Conservation (phyloP, 441 rosid species). For the Gossypium schwendimanii region DNA sequence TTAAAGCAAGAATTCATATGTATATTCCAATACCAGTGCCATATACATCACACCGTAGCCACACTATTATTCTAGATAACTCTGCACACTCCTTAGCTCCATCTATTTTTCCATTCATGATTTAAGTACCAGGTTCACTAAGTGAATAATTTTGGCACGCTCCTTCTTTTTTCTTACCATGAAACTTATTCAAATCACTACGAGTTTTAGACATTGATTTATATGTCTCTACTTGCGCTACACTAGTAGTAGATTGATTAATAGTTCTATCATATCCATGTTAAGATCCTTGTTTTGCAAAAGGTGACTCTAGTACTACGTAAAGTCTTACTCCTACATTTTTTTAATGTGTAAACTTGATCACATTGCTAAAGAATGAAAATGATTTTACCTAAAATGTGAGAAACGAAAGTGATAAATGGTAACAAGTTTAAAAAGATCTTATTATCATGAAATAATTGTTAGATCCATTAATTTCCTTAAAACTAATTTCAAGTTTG, state of each 20-base stretch:
- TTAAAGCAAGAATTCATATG: not conserved
- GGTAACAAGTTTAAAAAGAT: not conserved
- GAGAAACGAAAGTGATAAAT: not conserved
- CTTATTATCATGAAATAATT: not conserved
- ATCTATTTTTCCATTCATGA: constrained; percentile 21
- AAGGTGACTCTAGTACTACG: constrained; percentile 58
- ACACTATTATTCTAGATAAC: constrained; percentile 47
- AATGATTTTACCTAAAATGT: not conserved
- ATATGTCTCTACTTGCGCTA: constrained; percentile 25
- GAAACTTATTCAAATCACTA: constrained; percentile 22
- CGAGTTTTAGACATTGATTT: constrained; percentile 20
- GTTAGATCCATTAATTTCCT: not conserved
- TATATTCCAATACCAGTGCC: constrained; percentile 92
- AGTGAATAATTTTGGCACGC: constrained; percentile 18
- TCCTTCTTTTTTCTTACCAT: constrained; percentile 15
- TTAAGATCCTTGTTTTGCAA: constrained; percentile 32
- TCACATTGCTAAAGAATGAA: constrained; percentile 58
- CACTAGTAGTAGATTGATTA: constrained; percentile 23
- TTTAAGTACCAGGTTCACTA: constrained; percentile 23
- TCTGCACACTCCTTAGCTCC: constrained; percentile 34
- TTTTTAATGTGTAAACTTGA: constrained; percentile 92
- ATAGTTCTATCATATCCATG: constrained; percentile 17
- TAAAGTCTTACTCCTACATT: constrained; percentile 71
- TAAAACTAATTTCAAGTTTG: not conserved
- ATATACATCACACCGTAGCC: constrained; percentile 87